These are phyloP conservation scores for Kingdonia uniflora DNA, from an alignment of 164 flowering plant species.

Conservation along the genomic window DNA sequence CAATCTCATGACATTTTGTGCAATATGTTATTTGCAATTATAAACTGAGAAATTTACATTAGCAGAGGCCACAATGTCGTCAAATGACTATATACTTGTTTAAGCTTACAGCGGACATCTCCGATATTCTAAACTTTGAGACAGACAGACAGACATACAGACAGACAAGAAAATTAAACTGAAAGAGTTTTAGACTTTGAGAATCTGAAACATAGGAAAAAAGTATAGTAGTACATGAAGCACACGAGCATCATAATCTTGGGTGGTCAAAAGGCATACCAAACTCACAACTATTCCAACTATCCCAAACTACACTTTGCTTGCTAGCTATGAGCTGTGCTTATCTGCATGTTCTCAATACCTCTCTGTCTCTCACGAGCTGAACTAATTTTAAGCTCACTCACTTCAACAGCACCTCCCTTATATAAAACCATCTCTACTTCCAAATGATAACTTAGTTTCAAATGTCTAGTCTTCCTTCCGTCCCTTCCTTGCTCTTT, in stretches of 20 bases:
- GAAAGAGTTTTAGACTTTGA: constrained; percentile 7
- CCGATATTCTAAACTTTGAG: neutral
- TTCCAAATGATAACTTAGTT: too few relatives aligned
- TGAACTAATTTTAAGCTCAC: neutral
- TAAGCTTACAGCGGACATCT: too few relatives aligned
- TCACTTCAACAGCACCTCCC: neutral
- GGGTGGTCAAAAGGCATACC: neutral
- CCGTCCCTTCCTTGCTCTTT: constrained; percentile 9
- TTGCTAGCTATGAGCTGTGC: constrained; percentile 6
- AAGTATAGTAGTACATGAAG: neutral
- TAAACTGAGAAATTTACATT: too few relatives aligned
- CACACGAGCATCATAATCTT: constrained; percentile 7
- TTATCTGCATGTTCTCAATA: too few relatives aligned
- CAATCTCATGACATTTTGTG: too few relatives aligned
- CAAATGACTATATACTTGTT: too few relatives aligned
- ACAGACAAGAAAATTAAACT: too few relatives aligned
- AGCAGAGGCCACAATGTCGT: too few relatives aligned
- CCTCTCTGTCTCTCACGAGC: constrained; percentile 3
- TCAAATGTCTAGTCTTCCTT: constrained; percentile 1
- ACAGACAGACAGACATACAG: neutral
- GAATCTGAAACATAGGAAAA: neutral
- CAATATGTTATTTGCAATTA: too few relatives aligned
- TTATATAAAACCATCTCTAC: constrained; percentile 14
- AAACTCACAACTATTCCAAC: neutral
- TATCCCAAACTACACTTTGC: constrained; percentile 6